A percentile compares a stretch with the other conserved stretches of the same genome.
These are phyloP conservation scores for Vitis hybrid DNA, from an alignment of 177 flowering plant species.

Conservation along the genomic window DNA sequence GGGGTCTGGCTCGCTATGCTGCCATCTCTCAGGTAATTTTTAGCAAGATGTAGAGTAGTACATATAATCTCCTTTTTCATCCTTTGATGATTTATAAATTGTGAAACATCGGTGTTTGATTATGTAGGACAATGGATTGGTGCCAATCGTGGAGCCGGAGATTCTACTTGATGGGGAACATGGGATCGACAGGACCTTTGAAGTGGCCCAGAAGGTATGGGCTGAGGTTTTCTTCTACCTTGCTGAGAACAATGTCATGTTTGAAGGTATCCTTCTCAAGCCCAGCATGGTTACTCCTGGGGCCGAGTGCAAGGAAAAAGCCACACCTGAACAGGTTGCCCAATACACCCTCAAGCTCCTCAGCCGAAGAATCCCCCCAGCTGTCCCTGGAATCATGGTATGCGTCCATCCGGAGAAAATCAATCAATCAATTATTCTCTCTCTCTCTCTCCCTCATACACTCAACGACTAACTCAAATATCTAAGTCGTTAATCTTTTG, in stretches of 20 bases:
- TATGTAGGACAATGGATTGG: conserved; percentile 73
- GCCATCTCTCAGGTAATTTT: conserved; percentile 68
- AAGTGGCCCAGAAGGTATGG: conserved; percentile 80
- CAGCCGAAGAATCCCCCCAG: conserved; percentile 67
- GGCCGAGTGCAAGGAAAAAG: conserved; percentile 81
- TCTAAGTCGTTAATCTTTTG: not conserved
- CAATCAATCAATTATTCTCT: not conserved
- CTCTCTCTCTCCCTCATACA: not conserved
- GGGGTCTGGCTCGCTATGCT: conserved; percentile 95
- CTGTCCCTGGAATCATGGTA: conserved; percentile 92
- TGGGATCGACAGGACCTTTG: conserved; percentile 80
- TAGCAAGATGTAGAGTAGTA: conserved; percentile 40
- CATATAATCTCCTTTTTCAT: conserved; percentile 43
- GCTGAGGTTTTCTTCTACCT: conserved; percentile 85
- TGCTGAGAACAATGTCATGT: conserved; percentile 78
- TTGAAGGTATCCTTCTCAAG: conserved; percentile 87
- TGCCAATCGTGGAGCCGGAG: conserved; percentile 89
- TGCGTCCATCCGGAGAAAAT: conserved; percentile 25
- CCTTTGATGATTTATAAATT: conserved; percentile 35
- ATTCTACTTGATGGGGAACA: conserved; percentile 86
- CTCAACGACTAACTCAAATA: not conserved
- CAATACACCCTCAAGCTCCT: conserved; percentile 85
- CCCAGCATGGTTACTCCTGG: conserved; percentile 99
- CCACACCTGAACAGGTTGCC: conserved; percentile 70
- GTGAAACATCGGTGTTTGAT: conserved; percentile 15